Evolutionary conservation across 1,284 basidiomycete species (phyloP).

Genomic region (Naganishia sp.): DNA sequence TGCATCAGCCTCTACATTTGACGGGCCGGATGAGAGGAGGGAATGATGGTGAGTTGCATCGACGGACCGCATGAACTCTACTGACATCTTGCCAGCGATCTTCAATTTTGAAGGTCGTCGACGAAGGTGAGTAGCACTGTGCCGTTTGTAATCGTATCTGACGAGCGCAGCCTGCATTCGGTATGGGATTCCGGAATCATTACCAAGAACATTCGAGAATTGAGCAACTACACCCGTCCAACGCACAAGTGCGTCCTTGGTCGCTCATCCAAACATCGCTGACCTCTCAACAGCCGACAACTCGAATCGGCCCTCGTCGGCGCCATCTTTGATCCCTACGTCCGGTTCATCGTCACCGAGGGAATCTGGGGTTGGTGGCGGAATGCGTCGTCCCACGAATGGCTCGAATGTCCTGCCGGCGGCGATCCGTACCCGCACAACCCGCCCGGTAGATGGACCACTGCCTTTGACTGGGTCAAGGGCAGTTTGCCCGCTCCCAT

Average conservation of each 20-base stretch:
- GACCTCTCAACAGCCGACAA: slow-evolving; percentile 48
- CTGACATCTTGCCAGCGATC: slow-evolving; percentile 51
- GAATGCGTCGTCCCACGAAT: slow-evolving; percentile 59
- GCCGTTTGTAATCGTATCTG: too few species aligned
- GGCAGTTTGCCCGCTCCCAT: slow-evolving; percentile 4
- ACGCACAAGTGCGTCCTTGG: slow-evolving; percentile 57
- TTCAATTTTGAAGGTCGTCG: slow-evolving; percentile 67
- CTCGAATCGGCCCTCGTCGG: slow-evolving; percentile 75
- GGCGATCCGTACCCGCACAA: slow-evolving; percentile 52
- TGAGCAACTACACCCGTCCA: slow-evolving; percentile 72
- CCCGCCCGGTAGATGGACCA: slow-evolving; percentile 4
- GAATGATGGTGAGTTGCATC: slow-evolving; percentile 59
- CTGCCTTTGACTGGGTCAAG: slow-evolving; percentile 6
- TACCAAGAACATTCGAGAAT: slow-evolving; percentile 72
- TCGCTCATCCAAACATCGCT: background rate
- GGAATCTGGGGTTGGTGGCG: slow-evolving; percentile 70
- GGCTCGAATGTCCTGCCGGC: slow-evolving; percentile 66
- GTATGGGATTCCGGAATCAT: slow-evolving; percentile 83
- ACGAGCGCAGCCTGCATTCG: slow-evolving; percentile 62
- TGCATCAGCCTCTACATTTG: slow-evolving; percentile 88
- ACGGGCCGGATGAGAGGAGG: slow-evolving; percentile 82
- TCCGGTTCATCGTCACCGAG: slow-evolving; percentile 82
- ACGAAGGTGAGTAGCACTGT: slow-evolving; percentile 40
- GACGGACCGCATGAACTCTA: slow-evolving; percentile 2
- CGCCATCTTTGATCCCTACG: slow-evolving; percentile 82